These are phyloP conservation scores for Abelmoschus esculentus DNA, from an alignment of 345 rosid species.

Conservation along the genomic window DNA sequence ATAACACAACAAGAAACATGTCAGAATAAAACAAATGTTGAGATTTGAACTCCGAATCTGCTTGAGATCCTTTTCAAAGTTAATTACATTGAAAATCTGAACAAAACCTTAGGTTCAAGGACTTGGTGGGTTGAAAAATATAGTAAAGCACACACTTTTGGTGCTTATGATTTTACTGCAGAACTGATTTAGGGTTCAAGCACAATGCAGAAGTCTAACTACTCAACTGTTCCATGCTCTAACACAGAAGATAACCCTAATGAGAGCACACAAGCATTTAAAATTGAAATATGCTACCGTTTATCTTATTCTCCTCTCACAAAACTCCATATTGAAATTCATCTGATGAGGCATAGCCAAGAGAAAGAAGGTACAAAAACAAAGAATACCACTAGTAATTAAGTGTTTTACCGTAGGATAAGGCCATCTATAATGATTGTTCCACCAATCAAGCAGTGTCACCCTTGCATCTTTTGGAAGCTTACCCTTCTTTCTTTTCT, in stretches of 20 bases:
- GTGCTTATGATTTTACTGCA: too few species aligned
- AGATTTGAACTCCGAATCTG: background rate
- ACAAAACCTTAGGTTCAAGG: background rate
- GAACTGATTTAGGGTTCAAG: slow-evolving; percentile 1
- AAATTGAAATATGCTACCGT: too few species aligned
- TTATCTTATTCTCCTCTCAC: too few species aligned
- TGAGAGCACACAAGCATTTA: too few species aligned
- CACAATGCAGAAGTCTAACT: background rate
- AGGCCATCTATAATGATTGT: slow-evolving; percentile 50
- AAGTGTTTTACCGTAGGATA: slow-evolving; percentile 50
- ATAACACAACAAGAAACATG: background rate
- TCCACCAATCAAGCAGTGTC: slow-evolving; percentile 57
- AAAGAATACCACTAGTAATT: background rate
- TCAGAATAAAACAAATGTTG: background rate
- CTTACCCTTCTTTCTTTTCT: slow-evolving; percentile 54
- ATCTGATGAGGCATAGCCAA: background rate
- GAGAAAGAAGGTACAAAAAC: background rate
- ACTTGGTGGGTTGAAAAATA: background rate
- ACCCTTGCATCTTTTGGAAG: slow-evolving; percentile 53
- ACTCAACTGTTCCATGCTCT: background rate
- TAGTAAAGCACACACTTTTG: background rate
- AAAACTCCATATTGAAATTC: too few species aligned
- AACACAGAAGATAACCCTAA: too few species aligned
- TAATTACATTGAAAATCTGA: background rate
- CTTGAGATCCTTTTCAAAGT: background rate